A percentile compares a stretch with the other conserved stretches of the same genome.
Conservation (phyloP, 805 yeast genomes). For the Barnettozyma botsteinii region DNA sequence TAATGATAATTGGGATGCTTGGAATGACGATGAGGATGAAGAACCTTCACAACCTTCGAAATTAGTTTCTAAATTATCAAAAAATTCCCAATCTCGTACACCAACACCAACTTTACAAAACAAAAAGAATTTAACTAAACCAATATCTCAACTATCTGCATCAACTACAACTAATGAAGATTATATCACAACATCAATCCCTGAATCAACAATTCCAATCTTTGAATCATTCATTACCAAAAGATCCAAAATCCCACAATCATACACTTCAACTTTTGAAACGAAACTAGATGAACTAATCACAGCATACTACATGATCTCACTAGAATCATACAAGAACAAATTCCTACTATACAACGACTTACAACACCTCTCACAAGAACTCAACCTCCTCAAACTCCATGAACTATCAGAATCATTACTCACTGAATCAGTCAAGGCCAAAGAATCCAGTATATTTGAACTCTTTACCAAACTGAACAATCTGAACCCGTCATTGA, state of each 20-base stretch:
- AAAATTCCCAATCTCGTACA: slow-evolving; percentile 11
- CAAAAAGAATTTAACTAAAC: no score
- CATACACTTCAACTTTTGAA: slow-evolving; percentile 9
- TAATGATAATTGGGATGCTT: slow-evolving; percentile 22
- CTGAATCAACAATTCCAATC: slow-evolving; percentile 10
- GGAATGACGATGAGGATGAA: slow-evolving; percentile 20
- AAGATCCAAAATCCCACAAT: slow-evolving; percentile 6
- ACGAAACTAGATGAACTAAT: slow-evolving; percentile 16
- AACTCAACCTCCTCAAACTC: slow-evolving; percentile 24
- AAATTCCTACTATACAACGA: slow-evolving; percentile 21
- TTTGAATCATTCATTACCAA: slow-evolving; percentile 16
- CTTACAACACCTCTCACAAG: slow-evolving; percentile 7
- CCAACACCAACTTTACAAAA: slow-evolving; percentile 7
- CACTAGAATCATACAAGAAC: slow-evolving; percentile 12
- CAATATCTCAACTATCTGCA: neutral
- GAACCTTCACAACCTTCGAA: slow-evolving; percentile 6
- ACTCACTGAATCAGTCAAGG: slow-evolving; percentile 10
- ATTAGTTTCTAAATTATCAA: slow-evolving; percentile 18
- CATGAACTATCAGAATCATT: slow-evolving; percentile 36
- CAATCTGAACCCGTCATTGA: slow-evolving; percentile 19
- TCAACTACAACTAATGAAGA: neutral
- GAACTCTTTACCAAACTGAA: slow-evolving; percentile 7
- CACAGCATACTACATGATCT: slow-evolving; percentile 16
- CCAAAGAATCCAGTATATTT: slow-evolving; percentile 10
- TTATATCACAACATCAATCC: slow-evolving; percentile 9